Evolutionary conservation across 108 stramenopile species (phyloP), one percentile per base, ranked within the genome.

Genomic region (Pseudonitzschia multiseries): DNA sequence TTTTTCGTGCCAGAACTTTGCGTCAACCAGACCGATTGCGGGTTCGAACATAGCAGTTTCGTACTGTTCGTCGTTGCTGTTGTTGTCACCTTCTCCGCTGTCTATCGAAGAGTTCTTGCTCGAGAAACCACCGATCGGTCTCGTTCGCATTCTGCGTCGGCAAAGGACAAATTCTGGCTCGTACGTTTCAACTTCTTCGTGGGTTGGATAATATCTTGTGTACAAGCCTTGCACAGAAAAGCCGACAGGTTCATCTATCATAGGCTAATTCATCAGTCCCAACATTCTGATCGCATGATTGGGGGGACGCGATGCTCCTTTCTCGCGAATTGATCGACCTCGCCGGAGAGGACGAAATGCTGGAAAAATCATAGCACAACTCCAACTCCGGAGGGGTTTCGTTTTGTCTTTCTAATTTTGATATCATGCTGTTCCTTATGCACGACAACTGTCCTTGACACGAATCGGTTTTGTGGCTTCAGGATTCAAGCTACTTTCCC

Each of bases 161-260:
- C 61, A 62, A 21, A 62, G 26, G 40, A 62, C 61, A 62, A 62
- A 62, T 62, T 62, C 32, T 17, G 33, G 17, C 29, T 59, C 12
- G 0, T 27, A 0, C 15, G 57, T 31, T 26, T 59, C 57, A 21
- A 31, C 21, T 14, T 59, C 33, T 62, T 62, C 1, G 27, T 62
- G 0, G 8, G 57, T 59, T 40, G 61, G 61, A 28, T 33, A 40
- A 8, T 40, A 62, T 62, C 18, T 62, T 18, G 61, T 62, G 40
- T 62, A 62, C 9, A 62, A 14, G 20, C 61, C 61, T 33, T 6
- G 61, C 27, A 62, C 61, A 14, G 61, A 40, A 41, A 62, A 62
- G 15, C 61, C 18, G 0, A 33, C 32, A 62, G 61, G 13, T 56
- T 62, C 29, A 21, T 40, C 18, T 8, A 14, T n/a, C 61, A 62